Base-by-base conservation (phyloP, 768 basidiomycete species). In the Brasilioporus rufonigricans region DNA sequence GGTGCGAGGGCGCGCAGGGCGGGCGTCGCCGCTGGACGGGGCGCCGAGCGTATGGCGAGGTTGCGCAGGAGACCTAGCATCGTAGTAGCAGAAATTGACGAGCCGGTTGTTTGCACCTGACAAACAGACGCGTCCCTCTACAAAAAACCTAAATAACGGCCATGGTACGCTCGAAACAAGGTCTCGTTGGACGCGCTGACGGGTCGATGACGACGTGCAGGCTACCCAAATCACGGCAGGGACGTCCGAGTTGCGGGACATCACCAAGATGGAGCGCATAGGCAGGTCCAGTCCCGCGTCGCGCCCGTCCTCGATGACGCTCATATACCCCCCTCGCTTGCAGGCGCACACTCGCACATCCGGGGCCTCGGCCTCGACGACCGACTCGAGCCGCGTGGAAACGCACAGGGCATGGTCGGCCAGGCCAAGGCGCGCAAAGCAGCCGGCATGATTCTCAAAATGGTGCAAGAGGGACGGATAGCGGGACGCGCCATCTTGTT, bases 401-500 rank as follows among this genome's bases (percentile, higher is more conserved):
- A 86, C 69, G 83, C 89, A 0, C 93, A 98, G 68, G 97, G 97
- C 4, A 97, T 99, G 86, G 96, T 99, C 24, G 97, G 97, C 0
- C 97, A 99, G 68, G 90, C 79, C 3, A 93, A 94, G 68, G 97
- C 97, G 21, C 85, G 97, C 41, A 97, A 97, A 71, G 96, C 97
- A 0, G 97, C 96, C 0, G 97, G 97, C 2, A 89, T 98, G 80
- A 93, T 98, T 57, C 81, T 98, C 64, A 95, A 89, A 74, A 96
- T 99, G 95, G 94, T 98, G 7, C 91, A 97, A 71, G 93, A 97
- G 65, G 93, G 93, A 18, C 80, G 87, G 54, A 98, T 98, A 64
- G 94, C 97, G 0, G 97, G 97, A 26, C 83, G 96, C 41, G 93
- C 95, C 7, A 95, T 99, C 74, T 77, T 99, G 51, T 97, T 99